phyloP scores from a whole-genome alignment of 1,284 basidiomycete species.

The Ganoderma sp. region DNA sequence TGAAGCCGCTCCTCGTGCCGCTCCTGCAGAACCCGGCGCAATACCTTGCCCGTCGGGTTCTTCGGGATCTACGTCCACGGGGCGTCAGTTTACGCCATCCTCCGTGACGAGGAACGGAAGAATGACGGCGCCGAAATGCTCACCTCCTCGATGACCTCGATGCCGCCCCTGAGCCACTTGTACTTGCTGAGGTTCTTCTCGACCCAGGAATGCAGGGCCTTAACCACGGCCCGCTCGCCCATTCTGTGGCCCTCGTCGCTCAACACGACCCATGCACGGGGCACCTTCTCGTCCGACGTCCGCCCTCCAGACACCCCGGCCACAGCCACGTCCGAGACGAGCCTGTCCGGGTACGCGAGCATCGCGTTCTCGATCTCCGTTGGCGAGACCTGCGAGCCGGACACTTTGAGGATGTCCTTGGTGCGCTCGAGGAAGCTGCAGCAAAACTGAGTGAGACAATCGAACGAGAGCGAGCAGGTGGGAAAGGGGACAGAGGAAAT shows the following conservation, averaged over 20 bases:
- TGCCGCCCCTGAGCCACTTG: constrained; percentile 74
- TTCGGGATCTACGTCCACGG: constrained; percentile 62
- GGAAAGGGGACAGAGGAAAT: neutral
- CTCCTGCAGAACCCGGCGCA: constrained; percentile 64
- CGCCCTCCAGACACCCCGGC: constrained; percentile 74
- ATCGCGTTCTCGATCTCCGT: constrained; percentile 72
- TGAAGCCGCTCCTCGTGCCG: constrained; percentile 49
- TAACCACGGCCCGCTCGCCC: constrained; percentile 50
- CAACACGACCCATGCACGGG: constrained; percentile 77
- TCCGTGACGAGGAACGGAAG: neutral
- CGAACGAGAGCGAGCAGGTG: neutral
- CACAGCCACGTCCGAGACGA: constrained; percentile 67
- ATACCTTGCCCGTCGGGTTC: constrained; percentile 70
- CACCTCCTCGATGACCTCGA: constrained; percentile 67
- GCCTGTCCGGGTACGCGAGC: constrained; percentile 58
- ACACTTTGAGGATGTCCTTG: constrained; percentile 78
- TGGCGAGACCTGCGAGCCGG: constrained; percentile 76
- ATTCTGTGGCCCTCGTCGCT: constrained; percentile 54
- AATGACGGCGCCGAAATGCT: constrained; percentile 26
- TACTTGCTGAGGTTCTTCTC: constrained; percentile 67
- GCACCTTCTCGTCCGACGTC: constrained; percentile 69
- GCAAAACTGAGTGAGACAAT: neutral
- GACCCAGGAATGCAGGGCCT: constrained; percentile 63
- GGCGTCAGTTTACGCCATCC: neutral
- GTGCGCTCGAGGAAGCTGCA: constrained; percentile 63